phyloP scores from a whole-genome alignment of 169 alveolate genomes.

The Plasmodium sp. region DNA sequence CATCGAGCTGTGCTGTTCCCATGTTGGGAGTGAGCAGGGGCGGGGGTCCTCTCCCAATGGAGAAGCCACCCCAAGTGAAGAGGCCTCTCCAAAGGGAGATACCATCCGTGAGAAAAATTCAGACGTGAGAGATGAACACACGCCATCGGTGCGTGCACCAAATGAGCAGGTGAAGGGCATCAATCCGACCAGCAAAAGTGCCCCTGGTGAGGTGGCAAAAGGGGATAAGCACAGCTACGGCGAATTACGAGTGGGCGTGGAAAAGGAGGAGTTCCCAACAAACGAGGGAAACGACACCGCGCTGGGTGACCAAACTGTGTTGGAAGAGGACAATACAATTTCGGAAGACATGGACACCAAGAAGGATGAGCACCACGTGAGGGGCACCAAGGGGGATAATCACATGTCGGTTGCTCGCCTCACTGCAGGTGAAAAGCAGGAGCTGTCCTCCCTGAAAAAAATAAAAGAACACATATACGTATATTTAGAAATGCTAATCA shows the following conservation, averaged over 20 bases:
- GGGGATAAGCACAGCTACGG: neutral
- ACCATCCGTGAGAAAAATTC: neutral
- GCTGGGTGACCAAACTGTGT: neutral
- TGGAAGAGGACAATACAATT: neutral
- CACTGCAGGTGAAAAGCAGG: conserved; percentile 25
- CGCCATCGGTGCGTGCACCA: neutral
- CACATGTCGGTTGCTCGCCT: neutral
- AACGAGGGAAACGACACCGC: neutral
- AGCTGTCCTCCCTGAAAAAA: conserved; percentile 21
- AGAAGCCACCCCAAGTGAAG: neutral
- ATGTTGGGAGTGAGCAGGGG: conserved; percentile 5
- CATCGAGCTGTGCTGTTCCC: conserved; percentile 12
- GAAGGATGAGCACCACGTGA: neutral
- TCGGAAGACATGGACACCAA: neutral
- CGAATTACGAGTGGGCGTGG: neutral
- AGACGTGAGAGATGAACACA: neutral
- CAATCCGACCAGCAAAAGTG: neutral
- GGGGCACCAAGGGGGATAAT: neutral
- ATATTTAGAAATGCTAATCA: conserved; percentile 52
- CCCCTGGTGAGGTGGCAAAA: neutral
- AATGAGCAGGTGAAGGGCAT: neutral
- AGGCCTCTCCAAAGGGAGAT: neutral
- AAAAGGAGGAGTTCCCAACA: neutral
- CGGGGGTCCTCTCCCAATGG: neutral
- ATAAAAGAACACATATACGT: conserved; percentile 57